Evolutionary conservation across 139 green algal species (phyloP).

Genomic region (Microglena sp.): DNA sequence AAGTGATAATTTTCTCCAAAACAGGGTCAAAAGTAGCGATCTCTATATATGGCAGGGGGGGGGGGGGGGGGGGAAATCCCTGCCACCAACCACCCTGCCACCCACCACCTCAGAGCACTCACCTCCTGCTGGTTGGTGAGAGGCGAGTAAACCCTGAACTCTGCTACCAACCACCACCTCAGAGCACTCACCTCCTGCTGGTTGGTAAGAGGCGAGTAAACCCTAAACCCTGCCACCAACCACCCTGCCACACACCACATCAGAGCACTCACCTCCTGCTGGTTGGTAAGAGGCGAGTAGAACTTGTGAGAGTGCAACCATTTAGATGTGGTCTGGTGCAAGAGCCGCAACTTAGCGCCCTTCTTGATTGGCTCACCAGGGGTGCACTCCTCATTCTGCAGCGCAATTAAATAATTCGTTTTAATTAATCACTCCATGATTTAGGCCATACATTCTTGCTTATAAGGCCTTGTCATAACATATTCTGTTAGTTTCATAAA

Average conservation of each 20-base stretch:
- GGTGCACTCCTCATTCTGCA: slow-evolving; percentile 46
- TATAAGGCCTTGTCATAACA: too few relatives aligned
- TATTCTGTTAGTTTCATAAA: slow-evolving; percentile 68
- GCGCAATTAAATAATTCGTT: too few relatives aligned
- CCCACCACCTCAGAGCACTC: too few relatives aligned
- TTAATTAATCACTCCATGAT: too few relatives aligned
- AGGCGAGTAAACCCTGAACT: too few relatives aligned
- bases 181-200: slow-evolving; percentile 72
- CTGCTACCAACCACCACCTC: not conserved
- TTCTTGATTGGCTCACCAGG: slow-evolving; percentile 55
- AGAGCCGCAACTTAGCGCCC: slow-evolving; percentile 51
- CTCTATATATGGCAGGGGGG: too few relatives aligned
- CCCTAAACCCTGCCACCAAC: not conserved
- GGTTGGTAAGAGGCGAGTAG: slow-evolving; percentile 67
- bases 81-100: too few relatives aligned
- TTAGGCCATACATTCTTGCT: too few relatives aligned
- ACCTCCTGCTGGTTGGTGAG: too few relatives aligned
- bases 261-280: slow-evolving; percentile 70
- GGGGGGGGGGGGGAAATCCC: too few relatives aligned
- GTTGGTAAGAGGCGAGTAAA: slow-evolving; percentile 62
- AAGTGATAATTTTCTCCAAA: too few relatives aligned
- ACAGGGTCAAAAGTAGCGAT: too few relatives aligned
- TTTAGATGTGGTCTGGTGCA: slow-evolving; percentile 67
- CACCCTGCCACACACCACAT: not conserved
- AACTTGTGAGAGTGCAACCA: slow-evolving; percentile 92